These are phyloP conservation scores for Myotisia sp. DNA, from an alignment of 2,329 filamentous ascomycete genomes.

Conservation along the genomic window DNA sequence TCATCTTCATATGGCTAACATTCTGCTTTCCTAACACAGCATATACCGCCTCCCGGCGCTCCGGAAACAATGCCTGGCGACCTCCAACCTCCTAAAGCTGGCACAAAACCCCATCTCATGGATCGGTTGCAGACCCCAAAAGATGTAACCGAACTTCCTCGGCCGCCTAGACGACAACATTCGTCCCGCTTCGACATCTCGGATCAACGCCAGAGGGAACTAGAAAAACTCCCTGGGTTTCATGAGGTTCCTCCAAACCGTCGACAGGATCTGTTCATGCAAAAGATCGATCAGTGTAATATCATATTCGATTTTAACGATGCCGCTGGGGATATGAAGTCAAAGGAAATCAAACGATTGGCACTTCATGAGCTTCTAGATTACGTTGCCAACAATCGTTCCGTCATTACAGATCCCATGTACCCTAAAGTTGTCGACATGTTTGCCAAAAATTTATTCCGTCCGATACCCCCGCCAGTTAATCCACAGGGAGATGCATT, in stretches of 20 bases:
- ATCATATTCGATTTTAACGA: slow-evolving; percentile 99
- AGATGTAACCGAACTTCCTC: slow-evolving; percentile 86
- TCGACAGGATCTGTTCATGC: slow-evolving; percentile 95
- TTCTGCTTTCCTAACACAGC: slow-evolving; percentile 38
- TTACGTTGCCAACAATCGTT: slow-evolving; percentile 95
- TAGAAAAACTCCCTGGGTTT: slow-evolving; percentile 94
- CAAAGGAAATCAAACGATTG: slow-evolving; percentile 96
- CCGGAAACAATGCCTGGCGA: slow-evolving; percentile 98
- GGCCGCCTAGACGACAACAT: slow-evolving; percentile 91
- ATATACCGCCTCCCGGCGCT: slow-evolving; percentile 80
- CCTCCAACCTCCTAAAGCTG: slow-evolving; percentile 81
- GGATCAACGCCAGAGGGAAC: slow-evolving; percentile 69
- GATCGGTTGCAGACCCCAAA: slow-evolving; percentile 86
- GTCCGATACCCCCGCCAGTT: slow-evolving; percentile 90
- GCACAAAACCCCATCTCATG: slow-evolving; percentile 76
- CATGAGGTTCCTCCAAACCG: slow-evolving; percentile 93
- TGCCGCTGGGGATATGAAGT: slow-evolving; percentile 96
- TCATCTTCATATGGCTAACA: slow-evolving; percentile 1
- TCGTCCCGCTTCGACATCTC: slow-evolving; percentile 97
- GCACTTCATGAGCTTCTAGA: slow-evolving; percentile 91
- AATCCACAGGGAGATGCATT: slow-evolving; percentile 97
- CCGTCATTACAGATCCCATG: slow-evolving; percentile 98
- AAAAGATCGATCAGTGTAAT: slow-evolving; percentile 99
- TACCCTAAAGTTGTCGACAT: slow-evolving; percentile 97
- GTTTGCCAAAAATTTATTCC: slow-evolving; percentile 97